phyloP scores from a whole-genome alignment of 805 yeast species.

The Kluyveromyces nonfermentans region DNA sequence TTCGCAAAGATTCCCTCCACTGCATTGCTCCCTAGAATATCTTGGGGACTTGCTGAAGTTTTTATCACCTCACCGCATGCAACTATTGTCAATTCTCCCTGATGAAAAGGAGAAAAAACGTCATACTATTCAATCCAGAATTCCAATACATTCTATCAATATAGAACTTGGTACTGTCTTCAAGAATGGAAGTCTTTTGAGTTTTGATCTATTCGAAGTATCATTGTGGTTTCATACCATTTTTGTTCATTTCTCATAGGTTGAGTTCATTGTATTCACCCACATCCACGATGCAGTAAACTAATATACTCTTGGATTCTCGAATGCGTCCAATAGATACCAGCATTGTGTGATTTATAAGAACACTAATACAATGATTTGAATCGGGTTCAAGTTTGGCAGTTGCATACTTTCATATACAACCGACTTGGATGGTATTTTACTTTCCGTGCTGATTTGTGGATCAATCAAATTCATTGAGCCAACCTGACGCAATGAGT shows the following conservation, averaged over 20 bases:
- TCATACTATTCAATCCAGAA: neutral
- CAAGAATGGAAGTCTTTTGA: too few species aligned
- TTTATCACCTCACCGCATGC: slow-evolving; percentile 2
- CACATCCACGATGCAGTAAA: neutral
- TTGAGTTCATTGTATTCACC: neutral
- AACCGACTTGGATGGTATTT: neutral
- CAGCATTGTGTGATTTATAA: slow-evolving; percentile 1
- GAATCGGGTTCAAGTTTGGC: neutral
- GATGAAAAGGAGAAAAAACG: slow-evolving; percentile 1
- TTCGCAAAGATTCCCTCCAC: neutral
- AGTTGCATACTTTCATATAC: neutral
- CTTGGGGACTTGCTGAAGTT: neutral
- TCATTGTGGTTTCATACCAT: slow-evolving; percentile 2
- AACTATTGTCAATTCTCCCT: slow-evolving; percentile 1
- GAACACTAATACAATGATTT: neutral
- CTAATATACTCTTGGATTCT: neutral
- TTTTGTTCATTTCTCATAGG: slow-evolving; percentile 1
- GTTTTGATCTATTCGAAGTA: too few species aligned
- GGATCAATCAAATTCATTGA: neutral
- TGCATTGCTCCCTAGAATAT: neutral
- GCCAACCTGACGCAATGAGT: neutral
- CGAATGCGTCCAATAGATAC: slow-evolving; percentile 2
- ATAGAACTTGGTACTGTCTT: neutral
- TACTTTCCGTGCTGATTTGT: neutral
- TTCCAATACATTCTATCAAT: neutral